Evolutionary conservation across 495 filamentous ascomycete genomes (phyloP), one percentile per base, ranked within the genome.

Genomic region (Paragyromitra xinjiangensis): DNA sequence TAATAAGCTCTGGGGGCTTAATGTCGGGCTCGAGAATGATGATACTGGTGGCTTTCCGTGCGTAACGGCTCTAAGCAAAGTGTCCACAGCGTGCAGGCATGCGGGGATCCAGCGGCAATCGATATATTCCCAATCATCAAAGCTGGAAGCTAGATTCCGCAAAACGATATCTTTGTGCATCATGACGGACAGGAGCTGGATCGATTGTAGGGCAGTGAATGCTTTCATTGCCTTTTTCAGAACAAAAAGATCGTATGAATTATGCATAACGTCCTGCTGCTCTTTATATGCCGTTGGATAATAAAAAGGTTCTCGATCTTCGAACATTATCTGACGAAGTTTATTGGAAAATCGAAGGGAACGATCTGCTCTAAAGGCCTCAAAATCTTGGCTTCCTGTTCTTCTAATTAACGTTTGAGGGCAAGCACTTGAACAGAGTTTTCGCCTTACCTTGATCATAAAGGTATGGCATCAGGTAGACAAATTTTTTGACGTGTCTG

Each of bases 31-130:
- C 48, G 73, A 80, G 56, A 82, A 82, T 71, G 80, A 82, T 42
- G 78, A 73, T 44, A 80, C 69, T 44, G 80, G 69, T 14, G 81
- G 81, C 26, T 74, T 74, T 45, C 81, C 77, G 56, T 82, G 26
- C 9, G 70, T 51, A 22, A 82, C 22, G 12, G 81, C 81, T 16
- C 66, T 9, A 53, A 80, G 70, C 34, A 82, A 56, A 48, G 81
- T 82, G 64, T 82, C 69, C 45, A 80, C 80, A 39, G 76, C 81
- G 55, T 78, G 81, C 45, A 64, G 73, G 26, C 80, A 82, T 56
- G 81, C 81, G n/a, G 81, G 81, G 37, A 80, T 78, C 81, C 81
- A 82, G 48, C 78, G 78, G 71, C 81, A 82, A 69, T 82, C 81
- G 53, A 80, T 77, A 51, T 78, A 82, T 11, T 82, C 81, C 81